phyloP scores from a whole-genome alignment of 129 eudicot species.

The Arctium minus region DNA sequence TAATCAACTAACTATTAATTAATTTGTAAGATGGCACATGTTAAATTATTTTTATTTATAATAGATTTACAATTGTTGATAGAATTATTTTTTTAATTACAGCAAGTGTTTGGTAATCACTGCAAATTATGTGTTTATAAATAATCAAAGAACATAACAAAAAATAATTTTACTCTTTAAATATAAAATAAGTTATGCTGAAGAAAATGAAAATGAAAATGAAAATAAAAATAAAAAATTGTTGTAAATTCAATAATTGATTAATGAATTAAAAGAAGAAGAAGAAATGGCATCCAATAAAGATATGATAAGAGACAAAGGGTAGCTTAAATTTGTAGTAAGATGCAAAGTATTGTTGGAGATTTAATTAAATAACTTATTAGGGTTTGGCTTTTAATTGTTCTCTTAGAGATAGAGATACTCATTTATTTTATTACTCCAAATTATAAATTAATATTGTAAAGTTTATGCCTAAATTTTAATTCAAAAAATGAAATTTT shows the following conservation, averaged over 20 bases:
- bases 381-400: constrained; percentile 9
- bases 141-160: no score
- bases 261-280: not conserved
- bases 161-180: not conserved
- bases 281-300: constrained; percentile 9
- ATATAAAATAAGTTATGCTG: not conserved
- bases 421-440: not conserved
- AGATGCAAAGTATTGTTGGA: constrained; percentile 29
- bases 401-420: not conserved
- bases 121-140: no score
- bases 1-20: no score
- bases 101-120: no score
- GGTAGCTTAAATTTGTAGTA: constrained; percentile 15
- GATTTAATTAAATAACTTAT: constrained; percentile 10
- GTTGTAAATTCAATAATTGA: not conserved
- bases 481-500: no score
- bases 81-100: no score
- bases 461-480: not conserved
- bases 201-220: not conserved
- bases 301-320: constrained; percentile 25
- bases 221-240: not conserved
- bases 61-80: no score
- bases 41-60: no score
- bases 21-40: no score
- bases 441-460: not conserved